These are phyloP conservation scores for Rhodosporidiobolus sp. DNA, from an alignment of 768 basidiomycete species.

Conservation along the genomic window DNA sequence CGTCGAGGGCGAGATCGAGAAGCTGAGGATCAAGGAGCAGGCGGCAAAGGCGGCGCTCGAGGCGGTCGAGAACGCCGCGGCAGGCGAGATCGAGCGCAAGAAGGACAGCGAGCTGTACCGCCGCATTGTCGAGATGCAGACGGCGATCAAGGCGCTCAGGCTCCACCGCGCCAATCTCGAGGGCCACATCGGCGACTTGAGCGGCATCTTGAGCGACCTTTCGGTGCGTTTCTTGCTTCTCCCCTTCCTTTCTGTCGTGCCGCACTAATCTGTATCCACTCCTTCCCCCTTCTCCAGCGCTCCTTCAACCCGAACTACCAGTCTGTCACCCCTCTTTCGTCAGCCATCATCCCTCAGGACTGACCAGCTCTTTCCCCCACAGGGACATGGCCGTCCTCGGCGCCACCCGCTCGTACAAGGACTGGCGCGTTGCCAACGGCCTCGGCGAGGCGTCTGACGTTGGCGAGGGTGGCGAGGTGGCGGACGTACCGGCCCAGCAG, in stretches of 20 bases:
- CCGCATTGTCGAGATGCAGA: conserved; percentile 67
- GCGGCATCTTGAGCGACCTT: conserved; percentile 75
- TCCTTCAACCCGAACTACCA: conserved; percentile 98
- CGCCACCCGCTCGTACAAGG: conserved; percentile 91
- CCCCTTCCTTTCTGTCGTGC: background rate
- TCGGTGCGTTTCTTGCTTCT: conserved; percentile 4
- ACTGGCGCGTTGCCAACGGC: conserved; percentile 51
- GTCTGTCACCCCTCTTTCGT: conserved; percentile 10
- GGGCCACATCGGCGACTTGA: conserved; percentile 71
- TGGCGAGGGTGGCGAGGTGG: conserved; percentile 43
- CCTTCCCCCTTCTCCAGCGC: conserved; percentile 50
- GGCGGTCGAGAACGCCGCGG: conserved; percentile 70
- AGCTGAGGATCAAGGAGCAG: conserved; percentile 49
- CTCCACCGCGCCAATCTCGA: conserved; percentile 68
- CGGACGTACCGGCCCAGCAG: background rate
- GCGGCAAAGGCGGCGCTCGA: conserved; percentile 76
- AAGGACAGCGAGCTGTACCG: conserved; percentile 75
- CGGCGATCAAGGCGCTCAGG: conserved; percentile 72
- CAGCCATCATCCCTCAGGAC: background rate
- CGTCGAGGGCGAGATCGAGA: conserved; percentile 58
- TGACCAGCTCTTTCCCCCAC: conserved; percentile 58
- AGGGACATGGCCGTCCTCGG: conserved; percentile 99
- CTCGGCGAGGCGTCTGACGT: conserved; percentile 46
- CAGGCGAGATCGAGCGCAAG: conserved; percentile 76
- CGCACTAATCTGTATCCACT: background rate